Evolutionary conservation across 2,329 filamentous ascomycete species (phyloP).

Genomic region (Claviceps sp.): DNA sequence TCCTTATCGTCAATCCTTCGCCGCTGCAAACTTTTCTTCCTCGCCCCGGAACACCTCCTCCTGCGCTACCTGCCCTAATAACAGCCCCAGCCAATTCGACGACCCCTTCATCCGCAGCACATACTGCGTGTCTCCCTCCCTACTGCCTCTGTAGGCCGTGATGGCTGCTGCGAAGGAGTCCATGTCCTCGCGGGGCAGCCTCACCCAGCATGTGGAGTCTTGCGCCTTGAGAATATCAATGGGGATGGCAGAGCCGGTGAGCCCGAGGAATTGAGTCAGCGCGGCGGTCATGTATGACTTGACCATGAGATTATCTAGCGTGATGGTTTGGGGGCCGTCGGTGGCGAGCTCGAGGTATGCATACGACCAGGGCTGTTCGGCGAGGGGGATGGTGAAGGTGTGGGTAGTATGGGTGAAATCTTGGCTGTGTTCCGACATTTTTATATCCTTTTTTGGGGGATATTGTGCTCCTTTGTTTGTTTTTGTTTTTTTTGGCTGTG

Average conservation of each 20-base stretch:
- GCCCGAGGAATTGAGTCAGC: constrained; percentile 55
- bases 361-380: constrained; percentile 40
- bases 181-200: constrained; percentile 49
- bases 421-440: constrained; percentile 14
- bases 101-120: constrained; percentile 42
- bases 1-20: neutral
- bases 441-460: neutral
- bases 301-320: constrained; percentile 48
- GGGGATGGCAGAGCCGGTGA: constrained; percentile 51
- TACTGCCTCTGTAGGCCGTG: constrained; percentile 47
- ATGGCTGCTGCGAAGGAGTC: constrained; percentile 48
- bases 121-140: constrained; percentile 28
- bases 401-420: constrained; percentile 34
- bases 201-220: constrained; percentile 45
- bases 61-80: constrained; percentile 34
- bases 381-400: constrained; percentile 34
- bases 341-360: constrained; percentile 37
- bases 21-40: constrained; percentile 6
- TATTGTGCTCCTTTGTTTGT: neutral
- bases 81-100: constrained; percentile 50
- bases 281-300: constrained; percentile 50
- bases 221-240: constrained; percentile 57
- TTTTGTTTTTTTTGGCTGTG: neutral
- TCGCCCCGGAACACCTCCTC: constrained; percentile 31
- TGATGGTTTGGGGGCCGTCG: constrained; percentile 11